These are phyloP conservation scores for Neurospora africana DNA, from an alignment of 495 filamentous ascomycete species.

Conservation along the genomic window DNA sequence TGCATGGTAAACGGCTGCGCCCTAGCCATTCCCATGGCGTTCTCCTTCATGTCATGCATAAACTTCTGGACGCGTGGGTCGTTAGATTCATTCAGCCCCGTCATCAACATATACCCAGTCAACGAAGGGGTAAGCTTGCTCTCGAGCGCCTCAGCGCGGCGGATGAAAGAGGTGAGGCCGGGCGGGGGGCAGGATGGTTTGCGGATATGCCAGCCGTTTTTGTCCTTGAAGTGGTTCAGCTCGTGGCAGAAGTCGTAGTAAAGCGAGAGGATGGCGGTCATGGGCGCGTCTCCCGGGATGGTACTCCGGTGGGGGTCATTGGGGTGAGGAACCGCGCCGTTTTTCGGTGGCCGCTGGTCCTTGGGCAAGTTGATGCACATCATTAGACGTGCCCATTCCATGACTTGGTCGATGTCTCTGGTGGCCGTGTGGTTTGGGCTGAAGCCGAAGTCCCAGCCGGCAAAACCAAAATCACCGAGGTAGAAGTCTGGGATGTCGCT, in stretches of 20 bases:
- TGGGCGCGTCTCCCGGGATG: background rate
- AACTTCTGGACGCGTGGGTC: background rate
- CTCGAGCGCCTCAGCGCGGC: background rate
- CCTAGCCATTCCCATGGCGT: background rate
- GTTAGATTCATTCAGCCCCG: background rate
- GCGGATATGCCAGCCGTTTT: background rate
- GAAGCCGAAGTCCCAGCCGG: background rate
- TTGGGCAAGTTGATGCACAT: background rate
- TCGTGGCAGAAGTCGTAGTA: background rate
- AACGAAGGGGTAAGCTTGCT: background rate
- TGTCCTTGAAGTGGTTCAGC: background rate
- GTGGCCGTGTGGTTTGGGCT: background rate
- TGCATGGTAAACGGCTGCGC: background rate
- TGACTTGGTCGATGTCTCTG: background rate
- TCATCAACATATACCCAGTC: background rate
- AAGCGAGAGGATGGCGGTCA: background rate
- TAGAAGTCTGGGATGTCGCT: conserved; percentile 1
- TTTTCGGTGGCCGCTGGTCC: background rate
- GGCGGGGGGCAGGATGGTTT: background rate
- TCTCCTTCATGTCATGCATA: background rate
- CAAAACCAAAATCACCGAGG: background rate
- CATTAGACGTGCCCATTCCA: background rate
- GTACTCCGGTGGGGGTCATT: background rate
- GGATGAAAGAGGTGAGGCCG: background rate
- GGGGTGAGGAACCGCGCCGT: background rate